Base-by-base conservation (phyloP, 257 asterid species). In the Striga asiatica region DNA sequence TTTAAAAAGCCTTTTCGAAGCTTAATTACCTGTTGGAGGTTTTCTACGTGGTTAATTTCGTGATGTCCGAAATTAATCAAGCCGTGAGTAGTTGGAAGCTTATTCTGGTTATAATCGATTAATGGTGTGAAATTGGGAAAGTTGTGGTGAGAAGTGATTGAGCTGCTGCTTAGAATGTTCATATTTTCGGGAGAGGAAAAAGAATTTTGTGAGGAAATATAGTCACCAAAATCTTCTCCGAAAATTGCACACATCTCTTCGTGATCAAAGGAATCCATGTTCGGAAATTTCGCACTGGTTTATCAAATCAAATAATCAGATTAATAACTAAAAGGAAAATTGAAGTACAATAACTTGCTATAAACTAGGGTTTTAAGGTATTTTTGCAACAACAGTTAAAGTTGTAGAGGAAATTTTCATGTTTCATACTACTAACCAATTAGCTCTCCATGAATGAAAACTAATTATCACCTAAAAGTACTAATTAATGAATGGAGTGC, bases 161-260 rank as follows among this genome's bases (percentile, higher is more conserved):
- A 24, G 3, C 35, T 22, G 25, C 25, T 18, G 52, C 47, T 50
- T 17, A 47, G 45, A 38, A 50, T 31, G 23, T 38, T 22, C 14
- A n/a, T 56, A 10, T 59, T 24, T 46, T 54, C 13, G 22, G 22
- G 20, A 32, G 24, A 18, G 16, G n/a, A n/a, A n/a, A n/a, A n/a
- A n/a, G n/a, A n/a, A n/a, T n/a, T n/a, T n/a, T n/a, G n/a, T n/a
- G n/a, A n/a, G n/a, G n/a, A n/a, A n/a, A n/a, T 20, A 24, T 37
- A 23, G n/a, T 56, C 32, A 35, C 12, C 41, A 21, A 37, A 38
- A 7, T 43, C 43, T 50, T 61, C 42, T 25, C 52, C 50, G 10
- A 37, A 42, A 13, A 24, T 29, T 19, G 50, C 58, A 61, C 6
- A 49, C 42, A 61, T 4, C 21, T 61, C 66, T 23, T 50, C 66